Conservation (phyloP, 345 rosid species). For the Eucalyptus lansdowneana region DNA sequence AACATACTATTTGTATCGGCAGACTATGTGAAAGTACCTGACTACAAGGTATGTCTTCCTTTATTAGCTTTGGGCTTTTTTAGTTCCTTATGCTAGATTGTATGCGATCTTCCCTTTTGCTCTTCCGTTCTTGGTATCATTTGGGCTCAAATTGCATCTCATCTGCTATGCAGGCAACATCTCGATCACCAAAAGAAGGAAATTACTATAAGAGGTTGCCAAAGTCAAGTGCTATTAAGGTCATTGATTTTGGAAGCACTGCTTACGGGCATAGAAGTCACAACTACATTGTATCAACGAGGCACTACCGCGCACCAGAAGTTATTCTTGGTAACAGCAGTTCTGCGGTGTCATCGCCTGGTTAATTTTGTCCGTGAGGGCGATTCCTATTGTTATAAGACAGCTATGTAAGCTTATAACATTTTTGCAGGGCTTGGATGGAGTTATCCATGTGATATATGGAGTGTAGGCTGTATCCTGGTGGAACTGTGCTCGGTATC, state of each 20-base stretch:
- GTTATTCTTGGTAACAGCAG: constrained; percentile 43
- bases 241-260: constrained; percentile 72
- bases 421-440: constrained; percentile 50
- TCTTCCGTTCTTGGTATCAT: background rate
- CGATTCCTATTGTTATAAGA: background rate
- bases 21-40: constrained; percentile 49
- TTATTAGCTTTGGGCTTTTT: background rate
- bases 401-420: background rate
- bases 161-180: constrained; percentile 11
- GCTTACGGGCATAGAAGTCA: constrained; percentile 44
- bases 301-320: constrained; percentile 77
- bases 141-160: background rate
- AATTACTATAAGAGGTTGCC: constrained; percentile 41
- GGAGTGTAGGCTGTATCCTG: constrained; percentile 72
- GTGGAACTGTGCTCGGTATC: constrained; percentile 63
- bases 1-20: constrained; percentile 49
- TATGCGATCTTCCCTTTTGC: background rate
- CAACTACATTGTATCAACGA: constrained; percentile 56
- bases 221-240: constrained; percentile 63
- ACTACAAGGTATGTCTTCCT: constrained; percentile 28
- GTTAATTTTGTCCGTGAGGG: background rate
- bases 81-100: background rate
- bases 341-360: background rate
- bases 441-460: constrained; percentile 57
- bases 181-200: constrained; percentile 18